Evolutionary conservation across 805 yeast genomes (phyloP).

Genomic region (Ogataea parapolymorpha): DNA sequence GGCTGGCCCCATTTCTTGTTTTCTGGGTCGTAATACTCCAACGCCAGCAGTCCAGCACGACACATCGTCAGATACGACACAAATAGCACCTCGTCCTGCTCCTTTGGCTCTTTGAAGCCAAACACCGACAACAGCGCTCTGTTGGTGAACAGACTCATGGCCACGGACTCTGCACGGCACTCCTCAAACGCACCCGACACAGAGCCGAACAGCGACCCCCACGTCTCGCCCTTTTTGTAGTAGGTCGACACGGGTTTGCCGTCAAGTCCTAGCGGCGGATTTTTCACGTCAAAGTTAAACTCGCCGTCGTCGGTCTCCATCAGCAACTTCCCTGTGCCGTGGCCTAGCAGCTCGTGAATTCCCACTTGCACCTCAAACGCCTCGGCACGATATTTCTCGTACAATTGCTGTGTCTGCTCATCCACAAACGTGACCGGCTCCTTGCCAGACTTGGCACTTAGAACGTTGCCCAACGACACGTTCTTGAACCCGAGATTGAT

Average conservation of each 20-base stretch:
- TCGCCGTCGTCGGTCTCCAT: slow-evolving; percentile 53
- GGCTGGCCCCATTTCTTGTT: slow-evolving; percentile 90
- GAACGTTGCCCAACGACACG: slow-evolving; percentile 83
- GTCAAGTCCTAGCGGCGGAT: slow-evolving; percentile 61
- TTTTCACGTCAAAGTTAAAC: slow-evolving; percentile 66
- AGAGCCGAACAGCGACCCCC: slow-evolving; percentile 85
- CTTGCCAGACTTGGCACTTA: slow-evolving; percentile 68
- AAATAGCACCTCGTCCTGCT: slow-evolving; percentile 60
- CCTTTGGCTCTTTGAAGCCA: slow-evolving; percentile 55
- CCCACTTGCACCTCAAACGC: slow-evolving; percentile 94
- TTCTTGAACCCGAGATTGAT: slow-evolving; percentile 83
- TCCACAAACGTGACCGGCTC: slow-evolving; percentile 66
- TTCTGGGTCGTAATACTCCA: slow-evolving; percentile 85
- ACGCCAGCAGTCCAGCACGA: slow-evolving; percentile 78
- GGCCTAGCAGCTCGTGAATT: slow-evolving; percentile 87
- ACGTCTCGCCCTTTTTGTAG: slow-evolving; percentile 79
- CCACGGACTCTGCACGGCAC: slow-evolving; percentile 90
- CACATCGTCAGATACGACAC: slow-evolving; percentile 80
- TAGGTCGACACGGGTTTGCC: slow-evolving; percentile 62
- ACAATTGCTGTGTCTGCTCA: slow-evolving; percentile 50
- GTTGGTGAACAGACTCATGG: slow-evolving; percentile 73
- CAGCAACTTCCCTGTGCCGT: slow-evolving; percentile 83
- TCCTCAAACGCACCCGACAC: slow-evolving; percentile 88
- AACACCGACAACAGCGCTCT: slow-evolving; percentile 66
- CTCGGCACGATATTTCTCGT: slow-evolving; percentile 69